Percentiles rank a stretch among this genome's conserved stretches.
These are phyloP conservation scores for Trametes hirsuta DNA, from an alignment of 1,284 basidiomycete species.

Conservation along the genomic window DNA sequence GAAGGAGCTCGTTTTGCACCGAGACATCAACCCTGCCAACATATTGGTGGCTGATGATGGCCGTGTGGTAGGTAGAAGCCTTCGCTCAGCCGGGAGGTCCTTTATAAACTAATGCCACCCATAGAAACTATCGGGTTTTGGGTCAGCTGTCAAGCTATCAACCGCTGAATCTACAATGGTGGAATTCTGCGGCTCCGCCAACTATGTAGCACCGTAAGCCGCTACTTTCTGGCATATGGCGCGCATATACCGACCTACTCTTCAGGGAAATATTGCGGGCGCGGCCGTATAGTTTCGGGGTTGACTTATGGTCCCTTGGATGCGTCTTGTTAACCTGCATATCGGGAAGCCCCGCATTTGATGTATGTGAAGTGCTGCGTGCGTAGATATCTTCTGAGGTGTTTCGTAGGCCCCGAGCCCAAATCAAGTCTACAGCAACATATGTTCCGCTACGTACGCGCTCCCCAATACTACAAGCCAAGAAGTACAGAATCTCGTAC, in stretches of 20 bases:
- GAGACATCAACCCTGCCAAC: slow-evolving; percentile 32
- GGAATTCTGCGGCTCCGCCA: slow-evolving; percentile 24
- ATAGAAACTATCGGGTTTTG: slow-evolving; percentile 36
- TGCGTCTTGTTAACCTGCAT: slow-evolving; percentile 31
- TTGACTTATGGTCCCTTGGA: slow-evolving; percentile 37
- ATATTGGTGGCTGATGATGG: slow-evolving; percentile 29
- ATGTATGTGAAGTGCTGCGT: slow-evolving; percentile 15
- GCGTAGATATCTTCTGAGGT: background rate
- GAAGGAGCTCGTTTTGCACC: slow-evolving; percentile 38
- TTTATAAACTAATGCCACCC: background rate
- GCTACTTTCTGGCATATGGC: background rate
- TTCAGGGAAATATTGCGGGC: slow-evolving; percentile 31
- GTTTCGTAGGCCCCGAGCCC: slow-evolving; percentile 13
- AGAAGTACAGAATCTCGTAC: slow-evolving; percentile 27
- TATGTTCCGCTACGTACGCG: slow-evolving; percentile 16
- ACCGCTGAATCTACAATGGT: slow-evolving; percentile 15
- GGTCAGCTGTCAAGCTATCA: slow-evolving; percentile 23
- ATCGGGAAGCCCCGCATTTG: slow-evolving; percentile 24
- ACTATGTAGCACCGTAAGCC: slow-evolving; percentile 33
- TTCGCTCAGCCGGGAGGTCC: background rate
- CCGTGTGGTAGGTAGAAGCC: slow-evolving; percentile 27
- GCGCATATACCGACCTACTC: slow-evolving; percentile 3
- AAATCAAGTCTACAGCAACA: slow-evolving; percentile 24
- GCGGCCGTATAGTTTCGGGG: slow-evolving; percentile 26
- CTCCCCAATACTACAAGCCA: slow-evolving; percentile 12